Evolutionary conservation across 2,329 filamentous ascomycete genomes (phyloP).

Genomic region (Aspergillus vadensis): DNA sequence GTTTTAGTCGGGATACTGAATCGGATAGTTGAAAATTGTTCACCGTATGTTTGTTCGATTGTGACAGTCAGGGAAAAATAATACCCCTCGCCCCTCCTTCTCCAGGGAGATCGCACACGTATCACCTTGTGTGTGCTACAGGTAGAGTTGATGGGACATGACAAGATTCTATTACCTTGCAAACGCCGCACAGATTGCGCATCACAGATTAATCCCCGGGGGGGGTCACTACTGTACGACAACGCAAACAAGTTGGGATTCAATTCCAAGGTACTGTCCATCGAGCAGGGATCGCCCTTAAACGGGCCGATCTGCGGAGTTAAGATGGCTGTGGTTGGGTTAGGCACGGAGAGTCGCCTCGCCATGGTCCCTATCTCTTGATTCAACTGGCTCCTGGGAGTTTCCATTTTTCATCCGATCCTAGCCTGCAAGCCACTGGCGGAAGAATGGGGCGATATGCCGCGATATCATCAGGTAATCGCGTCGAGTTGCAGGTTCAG

Average conservation of each 20-base stretch:
- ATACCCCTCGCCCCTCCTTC: not conserved
- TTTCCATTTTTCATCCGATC: not conserved
- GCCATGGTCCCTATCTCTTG: not conserved
- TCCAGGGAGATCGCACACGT: conserved; percentile 5
- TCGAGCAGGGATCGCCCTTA: conserved; percentile 3
- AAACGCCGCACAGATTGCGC: not conserved
- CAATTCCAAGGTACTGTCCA: not conserved
- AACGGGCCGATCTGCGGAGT: conserved; percentile 4
- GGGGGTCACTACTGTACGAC: not conserved
- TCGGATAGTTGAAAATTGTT: not conserved
- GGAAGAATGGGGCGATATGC: conserved; percentile 9
- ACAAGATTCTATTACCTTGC: not conserved
- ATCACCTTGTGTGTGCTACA: conserved; percentile 5
- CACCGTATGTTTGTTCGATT: conserved; percentile 4
- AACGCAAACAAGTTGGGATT: not conserved
- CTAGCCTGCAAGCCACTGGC: not conserved
- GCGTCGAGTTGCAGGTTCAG: conserved; percentile 1
- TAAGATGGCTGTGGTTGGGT: not conserved
- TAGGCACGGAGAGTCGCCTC: not conserved
- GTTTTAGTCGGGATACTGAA: conserved; percentile 3
- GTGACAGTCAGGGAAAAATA: not conserved
- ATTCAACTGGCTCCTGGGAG: not conserved
- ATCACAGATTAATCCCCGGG: not conserved
- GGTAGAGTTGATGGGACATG: not conserved
- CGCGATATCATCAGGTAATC: conserved; percentile 12